These are phyloP conservation scores for Wallacemonas sp. DNA, from an alignment of 208 protist species.

Conservation along the genomic window DNA sequence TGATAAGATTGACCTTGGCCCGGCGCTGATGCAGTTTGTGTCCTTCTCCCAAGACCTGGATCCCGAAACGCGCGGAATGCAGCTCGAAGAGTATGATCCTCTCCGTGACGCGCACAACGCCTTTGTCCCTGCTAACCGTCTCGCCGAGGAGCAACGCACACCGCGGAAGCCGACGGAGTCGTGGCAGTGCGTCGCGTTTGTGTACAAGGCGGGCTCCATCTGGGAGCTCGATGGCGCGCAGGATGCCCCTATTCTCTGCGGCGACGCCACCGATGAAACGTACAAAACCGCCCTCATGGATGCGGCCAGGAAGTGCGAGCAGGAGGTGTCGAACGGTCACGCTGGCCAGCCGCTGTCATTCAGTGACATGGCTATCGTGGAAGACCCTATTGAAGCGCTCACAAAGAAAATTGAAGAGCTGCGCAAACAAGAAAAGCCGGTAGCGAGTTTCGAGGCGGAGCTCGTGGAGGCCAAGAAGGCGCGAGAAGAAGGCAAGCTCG, in stretches of 20 bases:
- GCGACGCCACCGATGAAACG: conserved; percentile 63
- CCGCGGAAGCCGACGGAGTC: conserved; percentile 70
- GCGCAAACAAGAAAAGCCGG: conserved; percentile 48
- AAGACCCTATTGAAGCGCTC: conserved; percentile 77
- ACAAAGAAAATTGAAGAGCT: conserved; percentile 61
- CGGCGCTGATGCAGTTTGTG: conserved; percentile 81
- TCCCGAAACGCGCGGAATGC: conserved; percentile 65
- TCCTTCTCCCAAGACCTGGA: conserved; percentile 71
- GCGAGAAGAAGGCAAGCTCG: conserved; percentile 61
- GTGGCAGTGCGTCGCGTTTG: conserved; percentile 97
- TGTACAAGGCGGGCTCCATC: conserved; percentile 91
- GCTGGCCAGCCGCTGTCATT: conserved; percentile 92
- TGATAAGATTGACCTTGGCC: conserved; percentile 89
- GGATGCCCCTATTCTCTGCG: conserved; percentile 83
- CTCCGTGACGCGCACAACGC: conserved; percentile 96
- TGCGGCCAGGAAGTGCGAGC: conserved; percentile 23
- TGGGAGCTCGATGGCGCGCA: conserved; percentile 99
- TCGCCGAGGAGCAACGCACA: conserved; percentile 40
- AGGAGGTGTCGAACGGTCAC: conserved; percentile 36
- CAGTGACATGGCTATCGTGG: conserved; percentile 95
- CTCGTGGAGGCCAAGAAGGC: conserved; percentile 54
- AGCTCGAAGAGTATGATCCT: conserved; percentile 77
- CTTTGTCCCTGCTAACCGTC: conserved; percentile 84
- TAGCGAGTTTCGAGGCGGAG: conserved; percentile 49
- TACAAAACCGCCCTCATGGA: conserved; percentile 66